Evolutionary conservation across 1,284 basidiomycete genomes (phyloP), one percentile per base, ranked within the genome.

Genomic region (Rugosomyces carneus): DNA sequence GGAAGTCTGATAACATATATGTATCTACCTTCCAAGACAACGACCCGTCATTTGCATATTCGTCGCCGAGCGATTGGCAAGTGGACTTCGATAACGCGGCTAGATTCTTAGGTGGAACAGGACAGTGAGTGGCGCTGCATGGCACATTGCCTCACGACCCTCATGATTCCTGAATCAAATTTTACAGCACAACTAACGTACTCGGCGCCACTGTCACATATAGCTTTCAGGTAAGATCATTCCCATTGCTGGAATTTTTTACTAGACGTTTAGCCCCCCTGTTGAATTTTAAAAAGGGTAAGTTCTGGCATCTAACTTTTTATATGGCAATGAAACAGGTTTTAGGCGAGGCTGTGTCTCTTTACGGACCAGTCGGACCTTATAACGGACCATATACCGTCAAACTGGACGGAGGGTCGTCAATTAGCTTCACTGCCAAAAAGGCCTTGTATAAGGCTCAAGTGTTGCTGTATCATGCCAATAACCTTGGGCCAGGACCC

Each of bases 361-460:
- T 73, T 1, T 72, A 61, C 48, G 71, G 71, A 11, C 65, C 70
- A 16, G 61, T 71, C 1, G 65, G 67, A 21, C 65, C 67, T 2
- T 54, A 52, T 10, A 61, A 64, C 16, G 62, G 65, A 3, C 50
- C 62, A 9, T 73, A 66, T 46, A 53, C 58, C 9, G 65, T 71
- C 11, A 55, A 64, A 40, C 36, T 72, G 10, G 69, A 73, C 37
- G 57, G 54, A 10, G 56, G 56, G 8, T 26, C 40, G 0, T 40
- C 60, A 1, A 40, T 49, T 20, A 64, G 57, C 10, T 63, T 61
- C 47, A 59, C 64, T 13, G 57, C 68, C 9, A 59, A 53, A 32
- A 63, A 63, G 40, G 45, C 52, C n/a, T 54, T 56, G 15, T 66
- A 59, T 48, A 56, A 57, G 9, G 53, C 69, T 0, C 62, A 67